Evolutionary conservation across 306 rosid species (phyloP).

Genomic region (Ormosia semicastrata): DNA sequence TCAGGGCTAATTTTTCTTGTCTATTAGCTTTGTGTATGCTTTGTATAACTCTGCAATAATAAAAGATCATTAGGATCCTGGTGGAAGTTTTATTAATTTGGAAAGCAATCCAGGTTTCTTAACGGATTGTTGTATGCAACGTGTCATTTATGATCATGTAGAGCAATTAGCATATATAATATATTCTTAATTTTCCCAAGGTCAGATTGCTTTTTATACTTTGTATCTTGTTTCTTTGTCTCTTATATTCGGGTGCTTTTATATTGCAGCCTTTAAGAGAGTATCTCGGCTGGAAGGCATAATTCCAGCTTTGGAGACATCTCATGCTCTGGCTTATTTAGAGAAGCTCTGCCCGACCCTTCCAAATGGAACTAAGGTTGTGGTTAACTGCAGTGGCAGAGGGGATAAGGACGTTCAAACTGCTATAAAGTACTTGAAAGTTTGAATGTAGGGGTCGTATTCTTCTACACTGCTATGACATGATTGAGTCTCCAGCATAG

Average conservation of each 20-base stretch:
- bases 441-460: slow-evolving; percentile 29
- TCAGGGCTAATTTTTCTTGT: not conserved
- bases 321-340: slow-evolving; percentile 87
- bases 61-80: not conserved
- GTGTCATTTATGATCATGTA: not conserved
- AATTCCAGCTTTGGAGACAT: slow-evolving; percentile 93
- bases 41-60: not conserved
- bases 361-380: slow-evolving; percentile 71
- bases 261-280: slow-evolving; percentile 74
- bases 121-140: not conserved
- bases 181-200: not conserved
- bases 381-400: slow-evolving; percentile 89
- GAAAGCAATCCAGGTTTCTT: not conserved
- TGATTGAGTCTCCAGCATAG: not conserved
- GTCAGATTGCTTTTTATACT: not conserved
- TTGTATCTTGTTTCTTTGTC: not conserved
- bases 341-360: slow-evolving; percentile 86
- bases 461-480: not conserved
- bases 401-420: slow-evolving; percentile 97
- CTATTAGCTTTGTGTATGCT: not conserved
- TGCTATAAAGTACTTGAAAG: slow-evolving; percentile 64
- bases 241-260: not conserved
- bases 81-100: not conserved
- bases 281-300: slow-evolving; percentile 82
- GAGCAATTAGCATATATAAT: not conserved